phyloP scores from a whole-genome alignment of 305 asterid species.

The Salvia sclarea region DNA sequence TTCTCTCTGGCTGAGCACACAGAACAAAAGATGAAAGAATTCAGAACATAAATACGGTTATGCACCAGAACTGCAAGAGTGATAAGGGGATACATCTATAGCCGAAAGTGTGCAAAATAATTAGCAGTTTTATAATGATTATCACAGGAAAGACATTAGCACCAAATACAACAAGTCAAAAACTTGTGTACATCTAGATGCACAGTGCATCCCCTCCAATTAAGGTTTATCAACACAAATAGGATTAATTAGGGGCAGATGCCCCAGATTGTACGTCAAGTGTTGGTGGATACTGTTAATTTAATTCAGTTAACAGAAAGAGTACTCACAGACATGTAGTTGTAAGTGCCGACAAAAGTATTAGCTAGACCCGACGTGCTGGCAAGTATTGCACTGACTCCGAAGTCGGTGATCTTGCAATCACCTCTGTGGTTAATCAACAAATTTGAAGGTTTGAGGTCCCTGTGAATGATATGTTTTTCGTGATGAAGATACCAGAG shows the following conservation, averaged over 20 bases:
- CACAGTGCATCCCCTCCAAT: too few species aligned
- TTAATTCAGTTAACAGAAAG: neutral
- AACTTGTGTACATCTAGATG: too few species aligned
- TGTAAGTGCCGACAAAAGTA: conserved; percentile 94
- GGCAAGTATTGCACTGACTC: conserved; percentile 86
- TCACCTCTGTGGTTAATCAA: conserved; percentile 92
- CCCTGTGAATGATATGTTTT: conserved; percentile 94
- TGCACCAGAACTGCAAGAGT: neutral
- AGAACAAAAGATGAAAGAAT: conserved; percentile 23
- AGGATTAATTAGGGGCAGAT: too few species aligned
- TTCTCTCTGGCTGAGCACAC: conserved; percentile 85
- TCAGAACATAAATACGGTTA: neutral
- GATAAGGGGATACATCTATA: neutral
- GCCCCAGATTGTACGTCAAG: too few species aligned
- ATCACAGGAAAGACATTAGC: neutral
- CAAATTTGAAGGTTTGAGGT: conserved; percentile 92
- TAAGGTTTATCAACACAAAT: too few species aligned
- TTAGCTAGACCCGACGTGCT: conserved; percentile 86
- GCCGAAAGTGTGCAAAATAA: neutral
- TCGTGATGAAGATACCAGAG: conserved; percentile 98
- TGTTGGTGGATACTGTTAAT: neutral
- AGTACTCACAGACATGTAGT: conserved; percentile 98
- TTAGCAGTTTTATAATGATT: conserved; percentile 3
- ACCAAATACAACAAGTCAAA: neutral
- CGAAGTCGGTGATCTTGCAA: conserved; percentile 97